Percentiles rank a stretch among this genome's conserved stretches.
Conservation (phyloP, 208 protist genomes). For the Wallacemonas sp. region DNA sequence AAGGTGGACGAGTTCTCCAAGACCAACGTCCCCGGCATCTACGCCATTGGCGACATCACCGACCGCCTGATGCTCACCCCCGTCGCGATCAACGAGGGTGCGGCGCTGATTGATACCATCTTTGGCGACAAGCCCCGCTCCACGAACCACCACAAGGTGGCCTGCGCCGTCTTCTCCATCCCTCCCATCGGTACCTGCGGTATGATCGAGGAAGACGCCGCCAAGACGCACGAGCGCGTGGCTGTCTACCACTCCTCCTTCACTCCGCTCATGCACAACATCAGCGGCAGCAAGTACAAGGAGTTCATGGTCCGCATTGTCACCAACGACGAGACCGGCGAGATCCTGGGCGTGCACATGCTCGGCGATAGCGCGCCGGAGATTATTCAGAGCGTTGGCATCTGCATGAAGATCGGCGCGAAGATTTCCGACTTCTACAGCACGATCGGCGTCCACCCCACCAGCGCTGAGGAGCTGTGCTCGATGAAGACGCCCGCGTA, state of each 20-base stretch:
- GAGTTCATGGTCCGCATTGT: slow-evolving; percentile 87
- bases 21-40: slow-evolving; percentile 95
- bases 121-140: slow-evolving; percentile 74
- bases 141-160: slow-evolving; percentile 84
- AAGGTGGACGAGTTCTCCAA: slow-evolving; percentile 92
- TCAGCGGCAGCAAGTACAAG: slow-evolving; percentile 85
- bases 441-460: slow-evolving; percentile 97
- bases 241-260: slow-evolving; percentile 89
- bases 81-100: slow-evolving; percentile 90
- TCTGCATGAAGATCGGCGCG: slow-evolving; percentile 89
- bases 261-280: slow-evolving; percentile 90
- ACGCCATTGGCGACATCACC: slow-evolving; percentile 98
- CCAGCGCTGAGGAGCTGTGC: slow-evolving; percentile 93
- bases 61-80: slow-evolving; percentile 90
- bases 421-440: slow-evolving; percentile 95
- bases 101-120: slow-evolving; percentile 79
- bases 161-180: slow-evolving; percentile 92
- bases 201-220: slow-evolving; percentile 82
- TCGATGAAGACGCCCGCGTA: slow-evolving; percentile 87
- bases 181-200: slow-evolving; percentile 89
- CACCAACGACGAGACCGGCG: slow-evolving; percentile 72
- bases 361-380: slow-evolving; percentile 83
- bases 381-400: slow-evolving; percentile 91
- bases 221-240: slow-evolving; percentile 60
- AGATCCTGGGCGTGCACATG: slow-evolving; percentile 91